These are phyloP conservation scores for Colletotrichum sp. DNA, from an alignment of 2,329 filamentous ascomycete genomes.

Conservation along the genomic window DNA sequence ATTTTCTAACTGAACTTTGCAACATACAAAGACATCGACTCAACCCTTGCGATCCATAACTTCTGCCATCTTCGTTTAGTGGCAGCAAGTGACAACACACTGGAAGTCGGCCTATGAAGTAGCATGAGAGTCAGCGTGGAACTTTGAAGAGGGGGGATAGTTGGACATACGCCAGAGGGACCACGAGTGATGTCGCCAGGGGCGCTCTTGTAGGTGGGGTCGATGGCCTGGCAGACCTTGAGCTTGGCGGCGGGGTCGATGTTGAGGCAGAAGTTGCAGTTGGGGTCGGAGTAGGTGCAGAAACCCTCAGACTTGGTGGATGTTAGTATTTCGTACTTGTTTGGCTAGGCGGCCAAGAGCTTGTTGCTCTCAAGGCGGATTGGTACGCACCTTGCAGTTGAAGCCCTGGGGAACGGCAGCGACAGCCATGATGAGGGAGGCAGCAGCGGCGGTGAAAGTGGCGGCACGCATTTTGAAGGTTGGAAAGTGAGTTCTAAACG, in stretches of 20 bases:
- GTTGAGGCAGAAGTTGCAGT: conserved; percentile 2
- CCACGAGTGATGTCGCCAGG: neutral
- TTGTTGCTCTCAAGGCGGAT: neutral
- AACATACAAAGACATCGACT: neutral
- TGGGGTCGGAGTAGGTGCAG: neutral
- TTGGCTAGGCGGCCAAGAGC: neutral
- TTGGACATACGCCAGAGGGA: neutral
- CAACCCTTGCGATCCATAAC: neutral
- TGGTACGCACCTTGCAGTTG: neutral
- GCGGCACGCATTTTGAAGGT: neutral
- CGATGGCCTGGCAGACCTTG: neutral
- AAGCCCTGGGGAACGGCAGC: neutral
- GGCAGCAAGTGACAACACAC: conserved; percentile 1
- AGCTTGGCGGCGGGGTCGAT: neutral
- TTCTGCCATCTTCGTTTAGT: neutral
- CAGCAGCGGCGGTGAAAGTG: neutral
- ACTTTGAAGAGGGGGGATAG: neutral
- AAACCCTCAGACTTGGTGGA: neutral
- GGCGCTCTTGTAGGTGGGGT: neutral
- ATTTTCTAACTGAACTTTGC: neutral
- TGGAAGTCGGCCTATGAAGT: neutral
- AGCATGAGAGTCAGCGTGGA: neutral
- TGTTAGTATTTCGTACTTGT: neutral
- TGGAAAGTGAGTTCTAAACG: neutral
- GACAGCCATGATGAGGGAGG: neutral